phyloP scores from a whole-genome alignment of 148 eudicot genomes.

The Amaranthus palmeri region DNA sequence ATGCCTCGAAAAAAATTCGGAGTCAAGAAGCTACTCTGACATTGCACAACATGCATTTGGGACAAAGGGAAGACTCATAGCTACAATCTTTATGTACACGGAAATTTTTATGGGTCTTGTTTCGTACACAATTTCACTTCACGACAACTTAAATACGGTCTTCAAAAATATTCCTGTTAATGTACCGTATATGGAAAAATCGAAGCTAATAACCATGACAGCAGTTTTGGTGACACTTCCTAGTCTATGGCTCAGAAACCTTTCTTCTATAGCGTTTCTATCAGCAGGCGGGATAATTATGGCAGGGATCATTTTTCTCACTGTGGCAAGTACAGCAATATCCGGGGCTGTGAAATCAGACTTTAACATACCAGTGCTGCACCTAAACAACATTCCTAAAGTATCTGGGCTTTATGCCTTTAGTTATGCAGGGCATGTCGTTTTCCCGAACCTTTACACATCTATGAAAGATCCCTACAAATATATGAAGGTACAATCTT shows the following conservation, averaged over 20 bases:
- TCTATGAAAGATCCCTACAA: conserved; percentile 69
- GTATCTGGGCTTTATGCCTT: conserved; percentile 65
- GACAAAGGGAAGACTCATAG: conserved; percentile 43
- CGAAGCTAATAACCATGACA: conserved; percentile 51
- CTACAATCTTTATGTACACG: conserved; percentile 49
- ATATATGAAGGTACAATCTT: conserved; percentile 49
- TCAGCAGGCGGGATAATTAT: conserved; percentile 60
- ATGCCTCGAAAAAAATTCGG: conserved; percentile 50
- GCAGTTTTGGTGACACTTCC: conserved; percentile 73
- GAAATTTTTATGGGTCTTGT: conserved; percentile 79
- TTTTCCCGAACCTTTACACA: conserved; percentile 61
- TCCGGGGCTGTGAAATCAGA: conserved; percentile 40
- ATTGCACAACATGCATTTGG: conserved; percentile 68
- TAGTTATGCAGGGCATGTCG: conserved; percentile 73
- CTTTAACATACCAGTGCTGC: conserved; percentile 42
- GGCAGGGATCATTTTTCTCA: conserved; percentile 49
- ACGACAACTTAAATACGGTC: conserved; percentile 58
- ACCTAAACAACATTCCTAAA: conserved; percentile 49
- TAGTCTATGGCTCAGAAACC: conserved; percentile 67
- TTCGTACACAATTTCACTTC: conserved; percentile 81
- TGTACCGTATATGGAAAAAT: conserved; percentile 24
- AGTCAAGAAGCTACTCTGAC: conserved; percentile 55
- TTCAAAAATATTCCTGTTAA: conserved; percentile 32
- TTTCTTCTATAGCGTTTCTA: conserved; percentile 62
- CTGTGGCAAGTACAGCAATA: conserved; percentile 49